These are phyloP conservation scores for Linderniella brevidens DNA, from an alignment of 257 asterid species.

Conservation along the genomic window DNA sequence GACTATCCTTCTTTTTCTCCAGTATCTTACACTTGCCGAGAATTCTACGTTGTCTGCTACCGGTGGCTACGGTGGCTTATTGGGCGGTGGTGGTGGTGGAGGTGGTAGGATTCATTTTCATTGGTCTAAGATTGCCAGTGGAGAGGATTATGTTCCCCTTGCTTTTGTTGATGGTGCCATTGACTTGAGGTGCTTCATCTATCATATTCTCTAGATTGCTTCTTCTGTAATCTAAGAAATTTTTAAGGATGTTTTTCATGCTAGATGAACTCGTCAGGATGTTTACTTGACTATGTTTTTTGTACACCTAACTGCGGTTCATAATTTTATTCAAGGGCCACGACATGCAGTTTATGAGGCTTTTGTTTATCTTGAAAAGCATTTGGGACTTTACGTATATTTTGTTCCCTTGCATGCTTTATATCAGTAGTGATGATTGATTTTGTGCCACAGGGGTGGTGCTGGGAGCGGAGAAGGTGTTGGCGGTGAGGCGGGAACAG, in stretches of 20 bases:
- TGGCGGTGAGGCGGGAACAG: constrained; percentile 65
- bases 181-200: constrained; percentile 27
- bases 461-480: constrained; percentile 47
- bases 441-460: constrained; percentile 60
- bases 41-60: constrained; percentile 59
- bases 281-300: too few species aligned
- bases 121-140: constrained; percentile 87
- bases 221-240: neutral
- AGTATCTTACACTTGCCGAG: constrained; percentile 31
- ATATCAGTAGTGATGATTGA: constrained; percentile 6
- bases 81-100: constrained; percentile 91
- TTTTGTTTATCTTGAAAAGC: too few species aligned
- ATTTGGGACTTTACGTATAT: neutral
- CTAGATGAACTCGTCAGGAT: too few species aligned
- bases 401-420: too few species aligned
- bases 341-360: too few species aligned
- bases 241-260: neutral
- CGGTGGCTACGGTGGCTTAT: constrained; percentile 69
- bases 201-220: constrained; percentile 8
- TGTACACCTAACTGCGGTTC: too few species aligned
- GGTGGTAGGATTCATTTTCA: constrained; percentile 98
- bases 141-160: constrained; percentile 81
- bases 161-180: constrained; percentile 79
- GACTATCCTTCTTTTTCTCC: constrained; percentile 67
- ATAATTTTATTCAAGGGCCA: too few species aligned